A percentile compares a stretch with the other conserved stretches of the same genome.
Evolutionary conservation across 108 stramenopile genomes (phyloP).

Genomic region (Fragilariopsis cylindrus): DNA sequence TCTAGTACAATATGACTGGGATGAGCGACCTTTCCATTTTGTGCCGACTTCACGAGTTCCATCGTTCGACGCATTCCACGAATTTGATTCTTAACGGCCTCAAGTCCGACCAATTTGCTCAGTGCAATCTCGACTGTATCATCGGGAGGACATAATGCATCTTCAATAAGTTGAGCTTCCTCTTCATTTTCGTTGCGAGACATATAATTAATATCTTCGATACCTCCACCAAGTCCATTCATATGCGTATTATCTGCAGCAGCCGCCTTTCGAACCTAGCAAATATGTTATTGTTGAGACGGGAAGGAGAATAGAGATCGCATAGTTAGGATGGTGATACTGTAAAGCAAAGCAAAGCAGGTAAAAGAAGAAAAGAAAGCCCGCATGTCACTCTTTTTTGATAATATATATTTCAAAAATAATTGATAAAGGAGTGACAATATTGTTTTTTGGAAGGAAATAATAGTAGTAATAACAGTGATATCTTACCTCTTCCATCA

Average conservation of each 20-base stretch:
- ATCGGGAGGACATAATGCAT: slow-evolving; percentile 79
- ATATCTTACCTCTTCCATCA: slow-evolving; percentile 76
- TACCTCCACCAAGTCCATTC: slow-evolving; percentile 20
- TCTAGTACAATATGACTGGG: slow-evolving; percentile 78
- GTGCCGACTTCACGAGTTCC: slow-evolving; percentile 50
- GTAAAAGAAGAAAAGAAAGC: too few relatives aligned
- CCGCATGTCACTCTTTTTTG: too few relatives aligned
- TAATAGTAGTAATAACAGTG: background rate
- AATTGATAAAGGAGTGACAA: background rate
- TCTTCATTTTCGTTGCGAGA: slow-evolving; percentile 51
- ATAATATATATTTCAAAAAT: background rate
- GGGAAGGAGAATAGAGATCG: background rate
- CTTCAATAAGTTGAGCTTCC: slow-evolving; percentile 81
- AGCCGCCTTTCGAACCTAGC: slow-evolving; percentile 71
- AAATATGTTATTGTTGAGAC: background rate
- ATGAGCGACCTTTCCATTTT: slow-evolving; percentile 36
- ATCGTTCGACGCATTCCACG: slow-evolving; percentile 84
- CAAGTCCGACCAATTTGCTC: slow-evolving; percentile 71
- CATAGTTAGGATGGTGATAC: background rate
- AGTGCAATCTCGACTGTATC: slow-evolving; percentile 76
- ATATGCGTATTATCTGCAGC: slow-evolving; percentile 62
- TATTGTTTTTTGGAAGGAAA: background rate
- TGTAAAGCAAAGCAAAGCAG: background rate
- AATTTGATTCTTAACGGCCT: slow-evolving; percentile 78
- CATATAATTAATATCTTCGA: slow-evolving; percentile 26